These are phyloP conservation scores for Myrica gale DNA, from an alignment of 306 rosid genomes.

Conservation along the genomic window DNA sequence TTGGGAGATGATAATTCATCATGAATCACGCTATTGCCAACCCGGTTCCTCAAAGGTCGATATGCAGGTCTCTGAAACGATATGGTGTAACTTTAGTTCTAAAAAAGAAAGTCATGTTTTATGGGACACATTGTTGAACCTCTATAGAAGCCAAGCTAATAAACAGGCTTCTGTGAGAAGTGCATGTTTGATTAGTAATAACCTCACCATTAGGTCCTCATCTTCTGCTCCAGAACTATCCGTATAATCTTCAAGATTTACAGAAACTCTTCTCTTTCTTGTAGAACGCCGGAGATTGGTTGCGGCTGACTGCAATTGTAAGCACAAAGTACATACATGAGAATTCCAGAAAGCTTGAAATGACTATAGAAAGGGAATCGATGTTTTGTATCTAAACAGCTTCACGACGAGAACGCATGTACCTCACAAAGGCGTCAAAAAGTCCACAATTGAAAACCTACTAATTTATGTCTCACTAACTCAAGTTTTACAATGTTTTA, in stretches of 20 bases:
- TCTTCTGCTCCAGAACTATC: conserved; percentile 73
- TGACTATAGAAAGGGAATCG: conserved; percentile 17
- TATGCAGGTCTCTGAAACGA: conserved; percentile 57
- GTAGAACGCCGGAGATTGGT: conserved; percentile 77
- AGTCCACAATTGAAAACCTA: neutral
- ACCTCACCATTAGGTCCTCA: conserved; percentile 72
- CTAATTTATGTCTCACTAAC: neutral
- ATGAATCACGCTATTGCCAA: conserved; percentile 41
- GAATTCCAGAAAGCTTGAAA: conserved; percentile 28
- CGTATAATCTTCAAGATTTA: conserved; percentile 43
- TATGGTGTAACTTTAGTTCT: conserved; percentile 32
- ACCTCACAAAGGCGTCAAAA: neutral
- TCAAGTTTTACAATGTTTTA: neutral
- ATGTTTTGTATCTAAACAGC: conserved; percentile 6
- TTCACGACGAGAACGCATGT: conserved; percentile 14
- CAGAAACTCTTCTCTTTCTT: conserved; percentile 56
- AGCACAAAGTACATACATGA: conserved; percentile 15
- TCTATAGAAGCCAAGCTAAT: conserved; percentile 25
- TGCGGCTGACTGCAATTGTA: conserved; percentile 42
- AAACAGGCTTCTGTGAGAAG: neutral
- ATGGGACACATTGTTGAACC: neutral
- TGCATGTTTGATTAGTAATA: conserved; percentile 18
- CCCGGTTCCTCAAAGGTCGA: conserved; percentile 47
- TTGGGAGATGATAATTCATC: conserved; percentile 56
- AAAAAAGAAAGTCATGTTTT: conserved; percentile 16